phyloP scores from a whole-genome alignment of 176 grass and related monocot genomes.

The Areca catechu region DNA sequence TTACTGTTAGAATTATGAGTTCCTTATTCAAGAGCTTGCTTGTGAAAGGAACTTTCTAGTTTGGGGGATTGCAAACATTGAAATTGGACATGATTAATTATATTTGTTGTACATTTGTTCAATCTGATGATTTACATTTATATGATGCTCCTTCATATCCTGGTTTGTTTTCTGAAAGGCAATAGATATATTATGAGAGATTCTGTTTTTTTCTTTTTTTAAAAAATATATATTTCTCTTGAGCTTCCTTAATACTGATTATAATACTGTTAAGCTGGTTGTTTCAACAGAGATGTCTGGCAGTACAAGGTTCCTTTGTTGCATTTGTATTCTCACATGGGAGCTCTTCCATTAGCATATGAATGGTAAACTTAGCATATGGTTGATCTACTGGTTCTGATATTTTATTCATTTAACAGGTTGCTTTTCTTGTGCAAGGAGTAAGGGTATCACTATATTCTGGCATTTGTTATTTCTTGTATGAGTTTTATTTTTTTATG shows the following conservation, averaged over 20 bases:
- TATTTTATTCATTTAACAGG: constrained; percentile 5
- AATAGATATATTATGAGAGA: background rate
- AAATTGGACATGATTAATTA: too few species aligned
- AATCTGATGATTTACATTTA: too few species aligned
- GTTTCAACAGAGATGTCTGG: constrained; percentile 57
- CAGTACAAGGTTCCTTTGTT: constrained; percentile 78
- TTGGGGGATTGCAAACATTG: too few species aligned
- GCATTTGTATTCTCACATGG: constrained; percentile 77
- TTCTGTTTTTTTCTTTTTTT: background rate
- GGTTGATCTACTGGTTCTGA: background rate
- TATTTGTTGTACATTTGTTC: too few species aligned
- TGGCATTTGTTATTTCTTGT: constrained; percentile 6
- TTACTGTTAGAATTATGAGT: too few species aligned
- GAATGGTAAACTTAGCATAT: constrained; percentile 49
- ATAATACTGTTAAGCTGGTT: constrained; percentile 16
- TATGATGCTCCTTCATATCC: too few species aligned
- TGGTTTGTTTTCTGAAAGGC: too few species aligned
- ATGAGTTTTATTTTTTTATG: constrained; percentile 18
- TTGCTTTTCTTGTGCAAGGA: background rate
- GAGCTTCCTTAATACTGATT: constrained; percentile 11
- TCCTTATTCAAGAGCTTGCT: too few species aligned
- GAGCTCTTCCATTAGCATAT: constrained; percentile 67
- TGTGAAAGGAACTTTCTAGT: too few species aligned
- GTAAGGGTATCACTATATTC: background rate
- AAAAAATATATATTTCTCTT: constrained; percentile 1